Evolutionary conservation across 2,329 filamentous ascomycete species (phyloP).

Genomic region (Hymenoscyphus fructigenus): DNA sequence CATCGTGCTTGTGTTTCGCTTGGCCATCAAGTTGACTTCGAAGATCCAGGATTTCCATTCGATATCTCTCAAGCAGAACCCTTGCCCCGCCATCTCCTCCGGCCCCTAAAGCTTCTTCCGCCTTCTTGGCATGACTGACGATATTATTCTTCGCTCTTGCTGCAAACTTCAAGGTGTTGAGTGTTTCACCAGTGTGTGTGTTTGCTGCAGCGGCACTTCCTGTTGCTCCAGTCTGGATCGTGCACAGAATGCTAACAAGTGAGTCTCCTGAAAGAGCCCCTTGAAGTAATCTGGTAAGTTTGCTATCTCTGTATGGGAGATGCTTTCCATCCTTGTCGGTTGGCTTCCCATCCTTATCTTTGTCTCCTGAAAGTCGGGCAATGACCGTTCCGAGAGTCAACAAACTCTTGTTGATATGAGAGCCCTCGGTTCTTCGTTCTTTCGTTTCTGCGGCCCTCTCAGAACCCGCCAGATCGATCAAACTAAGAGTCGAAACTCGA

Average conservation of each 20-base stretch:
- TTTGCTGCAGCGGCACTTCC: slow-evolving; percentile 69
- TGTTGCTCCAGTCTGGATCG: slow-evolving; percentile 82
- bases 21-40: slow-evolving; percentile 80
- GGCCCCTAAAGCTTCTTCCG: slow-evolving; percentile 79
- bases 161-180: slow-evolving; percentile 96
- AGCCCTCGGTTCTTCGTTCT: slow-evolving; percentile 88
- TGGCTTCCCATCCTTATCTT: slow-evolving; percentile 73
- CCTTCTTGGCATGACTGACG: slow-evolving; percentile 92
- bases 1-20: slow-evolving; percentile 64
- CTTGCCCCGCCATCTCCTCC: slow-evolving; percentile 83
- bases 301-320: slow-evolving; percentile 95
- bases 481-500: slow-evolving; percentile 87
- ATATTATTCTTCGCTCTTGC: slow-evolving; percentile 97
- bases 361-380: slow-evolving; percentile 83
- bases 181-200: slow-evolving; percentile 79
- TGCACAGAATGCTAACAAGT: slow-evolving; percentile 95
- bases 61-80: slow-evolving; percentile 87
- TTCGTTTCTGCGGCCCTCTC: slow-evolving; percentile 95
- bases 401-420: slow-evolving; percentile 97
- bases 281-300: slow-evolving; percentile 89
- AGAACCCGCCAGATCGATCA: slow-evolving; percentile 95
- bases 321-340: slow-evolving; percentile 86
- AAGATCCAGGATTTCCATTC: slow-evolving; percentile 86
- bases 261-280: slow-evolving; percentile 91
- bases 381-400: slow-evolving; percentile 95